These are phyloP conservation scores for Jaapia argillacea DNA, from an alignment of 768 basidiomycete species.

Conservation along the genomic window DNA sequence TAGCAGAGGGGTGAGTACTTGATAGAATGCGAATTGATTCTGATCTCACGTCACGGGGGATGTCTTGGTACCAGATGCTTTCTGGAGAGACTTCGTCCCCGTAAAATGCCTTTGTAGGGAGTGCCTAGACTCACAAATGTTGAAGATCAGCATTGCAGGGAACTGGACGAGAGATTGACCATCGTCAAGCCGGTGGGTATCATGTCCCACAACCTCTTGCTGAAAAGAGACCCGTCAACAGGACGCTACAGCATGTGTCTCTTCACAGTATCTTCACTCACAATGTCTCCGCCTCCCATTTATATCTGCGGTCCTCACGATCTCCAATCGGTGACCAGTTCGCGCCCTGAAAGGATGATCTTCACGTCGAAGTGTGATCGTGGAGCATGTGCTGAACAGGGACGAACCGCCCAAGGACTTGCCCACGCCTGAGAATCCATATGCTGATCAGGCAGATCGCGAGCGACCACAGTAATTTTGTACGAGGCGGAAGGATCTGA, in stretches of 20 bases:
- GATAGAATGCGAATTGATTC: too few relatives aligned
- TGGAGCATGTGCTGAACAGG: background rate
- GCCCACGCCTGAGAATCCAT: slow-evolving; percentile 33
- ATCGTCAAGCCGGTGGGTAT: slow-evolving; percentile 31
- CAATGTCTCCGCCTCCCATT: slow-evolving; percentile 34
- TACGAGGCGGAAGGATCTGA: slow-evolving; percentile 11
- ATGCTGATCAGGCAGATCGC: slow-evolving; percentile 30
- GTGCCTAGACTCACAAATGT: slow-evolving; percentile 18
- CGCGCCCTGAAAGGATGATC: slow-evolving; percentile 24
- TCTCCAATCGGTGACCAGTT: slow-evolving; percentile 33
- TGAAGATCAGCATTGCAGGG: too few relatives aligned
- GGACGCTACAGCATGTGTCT: background rate
- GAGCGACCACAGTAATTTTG: slow-evolving; percentile 25
- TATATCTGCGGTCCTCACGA: slow-evolving; percentile 20
- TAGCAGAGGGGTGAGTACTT: slow-evolving; percentile 12
- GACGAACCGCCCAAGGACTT: slow-evolving; percentile 40
- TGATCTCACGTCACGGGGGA: slow-evolving; percentile 28
- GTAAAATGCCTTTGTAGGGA: slow-evolving; percentile 27
- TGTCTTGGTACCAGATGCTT: slow-evolving; percentile 26
- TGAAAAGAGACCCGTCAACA: slow-evolving; percentile 10
- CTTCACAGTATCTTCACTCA: slow-evolving; percentile 15
- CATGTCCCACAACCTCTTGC: slow-evolving; percentile 38
- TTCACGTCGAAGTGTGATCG: background rate
- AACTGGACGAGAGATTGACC: slow-evolving; percentile 19
- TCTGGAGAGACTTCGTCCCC: slow-evolving; percentile 10